A percentile compares a stretch with the other conserved stretches of the same genome.
These are phyloP conservation scores for Fusarium sp. DNA, from an alignment of 2,329 filamentous ascomycete genomes.

Conservation along the genomic window DNA sequence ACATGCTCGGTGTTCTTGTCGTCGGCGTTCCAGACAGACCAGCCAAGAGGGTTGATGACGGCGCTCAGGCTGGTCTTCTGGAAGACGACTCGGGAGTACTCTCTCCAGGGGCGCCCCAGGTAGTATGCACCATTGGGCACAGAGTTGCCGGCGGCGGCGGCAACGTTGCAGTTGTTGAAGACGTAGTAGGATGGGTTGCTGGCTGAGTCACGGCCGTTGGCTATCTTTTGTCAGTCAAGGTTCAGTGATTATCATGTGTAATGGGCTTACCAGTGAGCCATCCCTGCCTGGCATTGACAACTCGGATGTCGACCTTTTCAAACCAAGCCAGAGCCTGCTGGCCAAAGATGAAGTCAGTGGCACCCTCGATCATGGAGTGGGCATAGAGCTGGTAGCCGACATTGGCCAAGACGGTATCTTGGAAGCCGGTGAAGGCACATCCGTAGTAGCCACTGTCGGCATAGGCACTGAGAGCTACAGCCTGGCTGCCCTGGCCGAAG, in stretches of 20 bases:
- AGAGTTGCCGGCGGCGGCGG: slow-evolving; percentile 52
- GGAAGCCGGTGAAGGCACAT: slow-evolving; percentile 58
- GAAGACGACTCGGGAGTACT: slow-evolving; percentile 60
- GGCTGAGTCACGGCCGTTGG: slow-evolving; percentile 54
- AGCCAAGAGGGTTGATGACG: slow-evolving; percentile 70
- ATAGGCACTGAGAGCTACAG: slow-evolving; percentile 59
- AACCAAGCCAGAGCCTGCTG: slow-evolving; percentile 58
- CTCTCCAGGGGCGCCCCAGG: slow-evolving; percentile 61
- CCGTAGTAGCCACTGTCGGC: slow-evolving; percentile 60
- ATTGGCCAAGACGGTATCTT: slow-evolving; percentile 62
- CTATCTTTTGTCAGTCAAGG: slow-evolving; percentile 36
- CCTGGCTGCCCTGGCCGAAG: slow-evolving; percentile 59
- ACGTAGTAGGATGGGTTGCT: slow-evolving; percentile 56
- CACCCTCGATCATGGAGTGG: slow-evolving; percentile 57
- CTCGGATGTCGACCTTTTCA: slow-evolving; percentile 55
- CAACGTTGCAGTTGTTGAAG: slow-evolving; percentile 58
- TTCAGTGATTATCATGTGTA: fast-evolving
- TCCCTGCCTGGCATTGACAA: slow-evolving; percentile 49
- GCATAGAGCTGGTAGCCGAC: slow-evolving; percentile 60
- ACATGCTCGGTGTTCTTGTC: slow-evolving; percentile 63
- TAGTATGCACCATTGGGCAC: slow-evolving; percentile 56
- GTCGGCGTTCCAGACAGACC: slow-evolving; percentile 64
- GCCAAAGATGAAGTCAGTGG: slow-evolving; percentile 63
- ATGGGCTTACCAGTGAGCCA: slow-evolving; percentile 55
- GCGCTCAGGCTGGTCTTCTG: slow-evolving; percentile 61